Conservation (phyloP, 306 rosid species). For the Cucurbita ficifolia region DNA sequence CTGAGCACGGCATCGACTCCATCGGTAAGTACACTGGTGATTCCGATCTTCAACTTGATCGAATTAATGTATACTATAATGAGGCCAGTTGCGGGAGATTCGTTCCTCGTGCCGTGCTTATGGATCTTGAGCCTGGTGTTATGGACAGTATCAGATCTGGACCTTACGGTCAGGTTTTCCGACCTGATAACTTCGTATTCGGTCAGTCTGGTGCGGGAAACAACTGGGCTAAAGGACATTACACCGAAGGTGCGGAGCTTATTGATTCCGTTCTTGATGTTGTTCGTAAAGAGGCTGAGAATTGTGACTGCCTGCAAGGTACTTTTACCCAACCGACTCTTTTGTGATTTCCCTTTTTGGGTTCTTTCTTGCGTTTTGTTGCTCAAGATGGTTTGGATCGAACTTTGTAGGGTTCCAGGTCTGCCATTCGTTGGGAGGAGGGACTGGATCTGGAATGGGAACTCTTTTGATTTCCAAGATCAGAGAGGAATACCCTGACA, state of each 20-base stretch:
- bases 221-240: slow-evolving; percentile 40
- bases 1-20: slow-evolving; percentile 35
- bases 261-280: slow-evolving; percentile 39
- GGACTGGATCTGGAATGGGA: slow-evolving; percentile 50
- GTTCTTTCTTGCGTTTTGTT: background rate
- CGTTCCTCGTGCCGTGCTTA: slow-evolving; percentile 36
- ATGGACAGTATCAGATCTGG: slow-evolving; percentile 39
- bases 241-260: slow-evolving; percentile 34
- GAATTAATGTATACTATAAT: slow-evolving; percentile 39
- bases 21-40: slow-evolving; percentile 29
- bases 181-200: slow-evolving; percentile 35
- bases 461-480: slow-evolving; percentile 38
- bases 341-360: too few species aligned
- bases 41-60: slow-evolving; percentile 31
- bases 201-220: slow-evolving; percentile 39
- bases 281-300: slow-evolving; percentile 37
- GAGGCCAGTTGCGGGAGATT: slow-evolving; percentile 31
- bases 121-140: slow-evolving; percentile 42
- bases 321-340: background rate
- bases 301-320: slow-evolving; percentile 42
- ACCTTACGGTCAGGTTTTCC: slow-evolving; percentile 30
- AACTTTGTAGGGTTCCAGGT: slow-evolving; percentile 28
- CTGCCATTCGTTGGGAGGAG: slow-evolving; percentile 38
- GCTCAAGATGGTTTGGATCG: background rate
- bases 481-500: slow-evolving; percentile 30